These are phyloP conservation scores for Trypanosomatidae sp. DNA, from an alignment of 208 protist species.

Conservation along the genomic window DNA sequence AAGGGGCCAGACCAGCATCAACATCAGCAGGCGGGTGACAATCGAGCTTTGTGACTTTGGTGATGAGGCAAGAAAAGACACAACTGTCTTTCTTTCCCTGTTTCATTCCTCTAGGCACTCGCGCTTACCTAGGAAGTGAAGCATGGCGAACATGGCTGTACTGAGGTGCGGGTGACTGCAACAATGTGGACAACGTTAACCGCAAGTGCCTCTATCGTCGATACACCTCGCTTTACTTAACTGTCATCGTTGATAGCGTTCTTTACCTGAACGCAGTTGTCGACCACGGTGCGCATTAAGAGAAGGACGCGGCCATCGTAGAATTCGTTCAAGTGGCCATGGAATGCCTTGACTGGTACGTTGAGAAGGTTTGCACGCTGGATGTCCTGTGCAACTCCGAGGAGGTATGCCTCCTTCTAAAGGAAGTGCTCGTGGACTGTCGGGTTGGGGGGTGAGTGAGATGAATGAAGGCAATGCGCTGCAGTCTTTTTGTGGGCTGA, in stretches of 20 bases:
- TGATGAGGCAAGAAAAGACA: conserved; percentile 98
- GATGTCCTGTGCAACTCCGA: conserved; percentile 99
- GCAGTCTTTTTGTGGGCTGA: conserved; percentile 60
- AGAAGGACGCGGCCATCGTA: conserved; percentile 97
- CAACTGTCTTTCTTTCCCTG: conserved; percentile 92
- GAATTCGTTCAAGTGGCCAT: conserved; percentile 90
- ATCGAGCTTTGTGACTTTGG: conserved; percentile 96
- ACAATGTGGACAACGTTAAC: conserved; percentile 95
- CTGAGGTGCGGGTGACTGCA: conserved; percentile 88
- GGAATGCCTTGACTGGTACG: conserved; percentile 78
- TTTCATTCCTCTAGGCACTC: conserved; percentile 72
- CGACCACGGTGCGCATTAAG: conserved; percentile 91
- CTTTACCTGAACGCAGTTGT: conserved; percentile 43
- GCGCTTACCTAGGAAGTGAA: conserved; percentile 90
- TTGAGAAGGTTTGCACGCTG: conserved; percentile 93
- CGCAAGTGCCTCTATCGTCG: conserved; percentile 94
- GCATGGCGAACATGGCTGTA: conserved; percentile 95
- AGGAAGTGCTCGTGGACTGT: conserved; percentile 95
- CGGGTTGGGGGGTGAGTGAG: conserved; percentile 58
- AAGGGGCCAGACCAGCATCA: not conserved
- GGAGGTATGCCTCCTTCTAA: conserved; percentile 97
- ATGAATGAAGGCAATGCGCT: conserved; percentile 87
- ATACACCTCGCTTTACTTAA: conserved; percentile 96
- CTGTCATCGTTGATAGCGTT: conserved; percentile 70
- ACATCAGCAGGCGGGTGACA: conserved; percentile 10